Evolutionary conservation across 495 filamentous ascomycete genomes (phyloP), one percentile per base, ranked within the genome.

Genomic region (Physcia stellaris): DNA sequence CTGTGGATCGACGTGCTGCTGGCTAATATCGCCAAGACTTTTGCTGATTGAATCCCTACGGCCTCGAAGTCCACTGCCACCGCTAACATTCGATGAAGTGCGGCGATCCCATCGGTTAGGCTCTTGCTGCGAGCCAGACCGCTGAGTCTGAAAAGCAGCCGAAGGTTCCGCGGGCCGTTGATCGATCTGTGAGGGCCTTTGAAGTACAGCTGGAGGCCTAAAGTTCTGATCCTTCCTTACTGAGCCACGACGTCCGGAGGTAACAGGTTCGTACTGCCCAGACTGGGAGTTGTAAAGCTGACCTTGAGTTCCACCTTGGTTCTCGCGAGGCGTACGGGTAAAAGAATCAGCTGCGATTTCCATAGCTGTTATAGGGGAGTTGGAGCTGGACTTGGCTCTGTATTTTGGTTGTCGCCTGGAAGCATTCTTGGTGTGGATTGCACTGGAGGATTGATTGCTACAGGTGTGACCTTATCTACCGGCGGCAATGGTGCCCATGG

Each of bases 261-360:
- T 63, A 5, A 86, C 92, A 4, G 92, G 87, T 50, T 99, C 90
- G 49, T 94, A 92, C 29, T 85, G 79, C 17, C 92, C 90, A 32
- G 85, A 94, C 27, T 92, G 79, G 7, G 90, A 93, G 56, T 96
- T 94, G 57, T 74, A 99, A 0, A 99, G 68, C 54, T 95, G 86
- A 42, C 80, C 67, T 40, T 74, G 75, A 21, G 62, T 63, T 16
- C 64, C 71, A 7, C 72, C 65, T 29, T 78, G 67, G 12, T 67
- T 64, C 29, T 93, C 86, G 48, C 80, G 71, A 79, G 83, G 92
- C 16, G 76, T 71, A 40, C 92, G 73, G 52, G 83, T 92, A 53
- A 95, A 96, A 47, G 93, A 86, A 54, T 96, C 90, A 4, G 88
- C 85, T 6, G 85, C 84, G 48, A 95, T 90, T 55, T 96, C 86